phyloP scores from a whole-genome alignment of 2,329 filamentous ascomycete genomes.

The Colletotrichum sojae region DNA sequence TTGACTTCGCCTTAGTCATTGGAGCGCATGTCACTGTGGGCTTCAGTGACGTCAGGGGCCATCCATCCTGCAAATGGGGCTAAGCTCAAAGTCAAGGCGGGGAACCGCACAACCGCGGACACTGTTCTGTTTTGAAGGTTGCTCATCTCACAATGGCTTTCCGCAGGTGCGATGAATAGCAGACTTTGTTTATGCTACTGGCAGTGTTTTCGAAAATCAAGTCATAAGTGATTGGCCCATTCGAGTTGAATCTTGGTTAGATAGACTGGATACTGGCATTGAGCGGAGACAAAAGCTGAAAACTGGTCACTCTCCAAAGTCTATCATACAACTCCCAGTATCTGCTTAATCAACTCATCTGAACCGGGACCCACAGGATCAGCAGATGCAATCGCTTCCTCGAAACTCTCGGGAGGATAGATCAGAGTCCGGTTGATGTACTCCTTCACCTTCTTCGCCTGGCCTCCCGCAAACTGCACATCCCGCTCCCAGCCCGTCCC shows the following conservation, averaged over 20 bases:
- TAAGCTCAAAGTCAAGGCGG: too few relatives aligned
- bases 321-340: not conserved
- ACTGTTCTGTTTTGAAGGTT: too few relatives aligned
- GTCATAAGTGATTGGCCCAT: too few relatives aligned
- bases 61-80: not conserved
- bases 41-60: not conserved
- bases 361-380: constrained; percentile 41
- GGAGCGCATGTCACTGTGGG: constrained; percentile 22
- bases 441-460: constrained; percentile 51
- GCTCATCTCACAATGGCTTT: too few relatives aligned
- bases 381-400: constrained; percentile 45
- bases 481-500: constrained; percentile 50
- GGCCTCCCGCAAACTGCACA: constrained; percentile 45
- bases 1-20: constrained; percentile 26
- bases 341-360: constrained; percentile 23
- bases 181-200: too few relatives aligned
- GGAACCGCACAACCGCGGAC: too few relatives aligned
- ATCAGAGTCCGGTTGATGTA: constrained; percentile 53
- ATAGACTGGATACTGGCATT: too few relatives aligned
- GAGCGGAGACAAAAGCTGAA: too few relatives aligned
- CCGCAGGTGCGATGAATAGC: too few relatives aligned
- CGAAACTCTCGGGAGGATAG: constrained; percentile 47
- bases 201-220: too few relatives aligned
- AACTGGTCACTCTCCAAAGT: not conserved
- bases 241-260: too few relatives aligned